Conservation (phyloP, 108 stramenopile species). For the Stephanodiscus minutulus region DNA sequence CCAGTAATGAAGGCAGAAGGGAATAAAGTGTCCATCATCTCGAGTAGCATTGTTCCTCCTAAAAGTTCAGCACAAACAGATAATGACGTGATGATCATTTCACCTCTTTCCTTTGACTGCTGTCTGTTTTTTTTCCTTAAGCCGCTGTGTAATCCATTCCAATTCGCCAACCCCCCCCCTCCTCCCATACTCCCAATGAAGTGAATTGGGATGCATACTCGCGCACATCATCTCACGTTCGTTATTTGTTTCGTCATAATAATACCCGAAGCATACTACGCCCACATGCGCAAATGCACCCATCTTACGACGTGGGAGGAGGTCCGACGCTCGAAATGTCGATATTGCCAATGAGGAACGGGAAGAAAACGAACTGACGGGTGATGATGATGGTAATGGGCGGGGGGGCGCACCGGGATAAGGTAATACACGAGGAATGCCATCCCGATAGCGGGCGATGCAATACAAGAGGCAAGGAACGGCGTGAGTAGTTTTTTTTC, state of each 20-base stretch:
- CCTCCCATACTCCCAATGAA: background rate
- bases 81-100: too few relatives aligned
- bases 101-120: background rate
- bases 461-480: background rate
- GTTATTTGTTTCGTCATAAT: background rate
- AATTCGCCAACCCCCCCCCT: background rate
- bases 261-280: background rate
- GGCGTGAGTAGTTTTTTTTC: background rate
- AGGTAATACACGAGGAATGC: background rate
- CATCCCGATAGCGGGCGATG: background rate
- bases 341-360: slow-evolving; percentile 73
- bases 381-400: too few relatives aligned
- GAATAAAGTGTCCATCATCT: too few relatives aligned
- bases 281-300: too few relatives aligned
- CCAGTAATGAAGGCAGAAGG: too few relatives aligned
- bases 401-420: too few relatives aligned
- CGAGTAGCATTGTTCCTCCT: too few relatives aligned
- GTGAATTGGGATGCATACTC: background rate
- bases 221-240: background rate
- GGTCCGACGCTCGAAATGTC: slow-evolving; percentile 73
- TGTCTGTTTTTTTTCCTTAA: too few relatives aligned
- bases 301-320: slow-evolving; percentile 52
- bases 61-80: too few relatives aligned
- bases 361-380: slow-evolving; percentile 58
- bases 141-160: too few relatives aligned